phyloP scores from a whole-genome alignment of 2,329 filamentous ascomycete species.

The Penicillium nordicum region DNA sequence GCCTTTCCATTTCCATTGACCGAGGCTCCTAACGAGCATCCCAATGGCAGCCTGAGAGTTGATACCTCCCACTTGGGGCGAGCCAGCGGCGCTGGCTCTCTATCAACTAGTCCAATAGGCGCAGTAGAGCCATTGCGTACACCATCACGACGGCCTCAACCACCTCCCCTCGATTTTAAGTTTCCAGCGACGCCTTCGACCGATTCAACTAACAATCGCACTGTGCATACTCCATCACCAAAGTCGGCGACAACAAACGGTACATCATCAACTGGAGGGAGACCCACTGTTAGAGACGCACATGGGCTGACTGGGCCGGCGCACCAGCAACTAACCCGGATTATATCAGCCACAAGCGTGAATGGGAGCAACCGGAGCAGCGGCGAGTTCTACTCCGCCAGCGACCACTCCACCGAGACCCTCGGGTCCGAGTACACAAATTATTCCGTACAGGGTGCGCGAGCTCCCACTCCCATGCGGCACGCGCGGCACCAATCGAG shows the following conservation, averaged over 20 bases:
- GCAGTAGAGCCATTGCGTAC: constrained; percentile 41
- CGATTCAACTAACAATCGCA: constrained; percentile 26
- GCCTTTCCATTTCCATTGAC: constrained; percentile 29
- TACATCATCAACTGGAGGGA: constrained; percentile 14
- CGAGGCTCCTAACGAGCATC: constrained; percentile 32
- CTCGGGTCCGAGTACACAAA: constrained; percentile 78
- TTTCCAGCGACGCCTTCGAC: constrained; percentile 50
- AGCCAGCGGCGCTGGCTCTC: constrained; percentile 23
- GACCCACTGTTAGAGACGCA: constrained; percentile 23
- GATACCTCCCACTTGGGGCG: constrained; percentile 32
- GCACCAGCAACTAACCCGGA: constrained; percentile 52
- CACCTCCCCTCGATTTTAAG: constrained; percentile 51
- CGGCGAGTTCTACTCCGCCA: constrained; percentile 89
- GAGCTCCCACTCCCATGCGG: constrained; percentile 39
- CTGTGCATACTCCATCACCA: constrained; percentile 29
- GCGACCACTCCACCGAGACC: constrained; percentile 93
- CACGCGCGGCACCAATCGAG: constrained; percentile 47
- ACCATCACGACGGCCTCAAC: constrained; percentile 37
- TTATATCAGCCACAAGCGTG: constrained; percentile 74
- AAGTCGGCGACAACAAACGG: constrained; percentile 27
- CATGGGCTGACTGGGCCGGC: constrained; percentile 26
- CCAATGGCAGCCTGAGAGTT: constrained; percentile 31
- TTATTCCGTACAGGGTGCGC: constrained; percentile 51
- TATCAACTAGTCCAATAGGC: constrained; percentile 32
- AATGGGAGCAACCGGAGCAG: constrained; percentile 82